These are phyloP conservation scores for Panicum virgatum DNA, from an alignment of 202 grass and related monocot genomes.

Conservation along the genomic window DNA sequence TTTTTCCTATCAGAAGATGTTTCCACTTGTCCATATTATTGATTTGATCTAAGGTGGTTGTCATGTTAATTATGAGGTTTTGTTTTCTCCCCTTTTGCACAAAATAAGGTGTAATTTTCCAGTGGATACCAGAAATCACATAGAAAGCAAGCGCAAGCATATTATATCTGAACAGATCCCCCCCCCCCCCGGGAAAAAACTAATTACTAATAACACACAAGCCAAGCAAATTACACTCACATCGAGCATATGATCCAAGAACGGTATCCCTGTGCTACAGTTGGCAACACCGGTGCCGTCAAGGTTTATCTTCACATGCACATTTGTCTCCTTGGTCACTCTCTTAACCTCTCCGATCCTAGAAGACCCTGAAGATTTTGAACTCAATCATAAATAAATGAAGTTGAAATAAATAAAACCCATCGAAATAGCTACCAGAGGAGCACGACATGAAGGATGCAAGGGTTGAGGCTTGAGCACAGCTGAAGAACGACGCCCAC, in stretches of 20 bases:
- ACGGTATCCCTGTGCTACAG: constrained; percentile 80
- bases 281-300: constrained; percentile 76
- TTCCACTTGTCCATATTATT: background rate
- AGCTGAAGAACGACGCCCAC: background rate
- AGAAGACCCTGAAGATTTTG: background rate
- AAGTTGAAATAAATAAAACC: too few species aligned
- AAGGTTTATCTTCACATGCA: constrained; percentile 85
- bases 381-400: too few species aligned
- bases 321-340: constrained; percentile 86
- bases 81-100: background rate
- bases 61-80: background rate
- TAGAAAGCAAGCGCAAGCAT: background rate
- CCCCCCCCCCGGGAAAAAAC: background rate
- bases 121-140: background rate
- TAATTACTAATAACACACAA: background rate
- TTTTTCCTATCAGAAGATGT: background rate
- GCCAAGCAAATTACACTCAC: constrained; percentile 41
- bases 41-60: too few species aligned
- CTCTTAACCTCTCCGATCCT: constrained; percentile 77
- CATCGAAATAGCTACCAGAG: too few species aligned
- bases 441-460: background rate
- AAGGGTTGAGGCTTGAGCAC: too few species aligned
- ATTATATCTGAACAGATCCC: background rate
- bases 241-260: constrained; percentile 96
- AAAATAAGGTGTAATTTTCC: background rate